Conservation (phyloP, 2,329 filamentous ascomycete species). For the Colletotrichum spaethianum region DNA sequence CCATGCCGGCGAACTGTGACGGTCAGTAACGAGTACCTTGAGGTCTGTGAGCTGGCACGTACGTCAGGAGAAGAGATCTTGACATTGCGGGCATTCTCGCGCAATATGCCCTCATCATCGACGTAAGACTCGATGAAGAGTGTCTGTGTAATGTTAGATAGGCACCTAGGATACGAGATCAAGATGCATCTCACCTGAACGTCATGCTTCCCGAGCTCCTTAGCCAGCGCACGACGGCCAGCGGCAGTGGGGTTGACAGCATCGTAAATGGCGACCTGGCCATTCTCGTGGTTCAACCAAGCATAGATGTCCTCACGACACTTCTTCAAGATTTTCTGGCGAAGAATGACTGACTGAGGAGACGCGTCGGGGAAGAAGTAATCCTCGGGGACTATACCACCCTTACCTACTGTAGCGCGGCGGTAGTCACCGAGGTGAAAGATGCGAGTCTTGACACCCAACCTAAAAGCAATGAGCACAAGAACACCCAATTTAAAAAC, state of each 20-base stretch:
- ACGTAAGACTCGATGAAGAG: constrained; percentile 98
- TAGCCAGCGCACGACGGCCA: constrained; percentile 86
- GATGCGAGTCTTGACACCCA: constrained; percentile 97
- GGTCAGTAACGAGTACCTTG: constrained; percentile 40
- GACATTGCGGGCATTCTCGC: constrained; percentile 96
- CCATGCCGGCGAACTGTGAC: constrained; percentile 86
- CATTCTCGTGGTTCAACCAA: constrained; percentile 97
- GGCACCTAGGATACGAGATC: background rate
- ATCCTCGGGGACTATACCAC: constrained; percentile 90
- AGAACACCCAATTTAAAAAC: no score
- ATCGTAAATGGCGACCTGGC: constrained; percentile 98
- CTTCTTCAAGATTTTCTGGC: constrained; percentile 97
- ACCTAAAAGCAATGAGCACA: constrained; percentile 65
- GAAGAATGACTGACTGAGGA: constrained; percentile 89
- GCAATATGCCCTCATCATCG: constrained; percentile 91
- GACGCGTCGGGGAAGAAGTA: constrained; percentile 98
- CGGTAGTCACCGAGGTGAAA: constrained; percentile 98
- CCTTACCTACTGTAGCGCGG: constrained; percentile 87
- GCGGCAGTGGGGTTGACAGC: constrained; percentile 93
- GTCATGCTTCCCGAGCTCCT: constrained; percentile 98
- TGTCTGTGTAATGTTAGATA: constrained; percentile 69
- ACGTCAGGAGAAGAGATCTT: constrained; percentile 98
- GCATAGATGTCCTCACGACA: constrained; percentile 97
- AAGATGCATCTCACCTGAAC: constrained; percentile 75
- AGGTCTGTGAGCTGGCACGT: constrained; percentile 50